A percentile compares a stretch with the other conserved stretches of the same genome.
phyloP scores from a whole-genome alignment of 2,329 filamentous ascomycete genomes.

The Neofusicoccum sp. region DNA sequence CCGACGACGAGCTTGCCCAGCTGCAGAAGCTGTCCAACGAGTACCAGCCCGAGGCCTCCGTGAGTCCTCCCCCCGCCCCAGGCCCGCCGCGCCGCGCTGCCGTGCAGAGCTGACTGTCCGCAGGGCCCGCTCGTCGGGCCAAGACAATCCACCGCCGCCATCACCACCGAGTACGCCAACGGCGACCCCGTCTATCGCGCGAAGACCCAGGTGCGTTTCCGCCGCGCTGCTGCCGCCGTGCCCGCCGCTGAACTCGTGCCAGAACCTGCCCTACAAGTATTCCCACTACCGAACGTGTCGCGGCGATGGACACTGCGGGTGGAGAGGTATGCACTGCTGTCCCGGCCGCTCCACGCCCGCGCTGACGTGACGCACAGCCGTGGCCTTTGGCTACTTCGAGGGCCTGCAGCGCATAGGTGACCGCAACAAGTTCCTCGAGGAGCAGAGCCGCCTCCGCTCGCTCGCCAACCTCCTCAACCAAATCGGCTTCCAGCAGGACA shows the following conservation, averaged over 20 bases:
- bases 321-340: slow-evolving; percentile 73
- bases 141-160: slow-evolving; percentile 71
- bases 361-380: slow-evolving; percentile 58
- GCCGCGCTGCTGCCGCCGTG: neutral
- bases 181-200: slow-evolving; percentile 80
- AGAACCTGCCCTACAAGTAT: slow-evolving; percentile 81
- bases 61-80: slow-evolving; percentile 37
- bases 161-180: slow-evolving; percentile 83
- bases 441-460: slow-evolving; percentile 68
- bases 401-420: slow-evolving; percentile 69
- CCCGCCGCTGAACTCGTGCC: slow-evolving; percentile 9
- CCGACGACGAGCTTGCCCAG: slow-evolving; percentile 58
- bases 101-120: slow-evolving; percentile 20
- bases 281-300: slow-evolving; percentile 83
- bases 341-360: slow-evolving; percentile 7
- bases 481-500: slow-evolving; percentile 64
- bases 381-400: slow-evolving; percentile 92
- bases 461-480: slow-evolving; percentile 69
- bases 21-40: slow-evolving; percentile 62
- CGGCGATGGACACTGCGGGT: slow-evolving; percentile 95
- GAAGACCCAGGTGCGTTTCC: slow-evolving; percentile 74
- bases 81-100: neutral
- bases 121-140: slow-evolving; percentile 82
- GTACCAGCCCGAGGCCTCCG: slow-evolving; percentile 58
- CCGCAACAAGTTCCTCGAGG: slow-evolving; percentile 62